phyloP scores from a whole-genome alignment of 331 rosid species.

The Prunus yedoensis region DNA sequence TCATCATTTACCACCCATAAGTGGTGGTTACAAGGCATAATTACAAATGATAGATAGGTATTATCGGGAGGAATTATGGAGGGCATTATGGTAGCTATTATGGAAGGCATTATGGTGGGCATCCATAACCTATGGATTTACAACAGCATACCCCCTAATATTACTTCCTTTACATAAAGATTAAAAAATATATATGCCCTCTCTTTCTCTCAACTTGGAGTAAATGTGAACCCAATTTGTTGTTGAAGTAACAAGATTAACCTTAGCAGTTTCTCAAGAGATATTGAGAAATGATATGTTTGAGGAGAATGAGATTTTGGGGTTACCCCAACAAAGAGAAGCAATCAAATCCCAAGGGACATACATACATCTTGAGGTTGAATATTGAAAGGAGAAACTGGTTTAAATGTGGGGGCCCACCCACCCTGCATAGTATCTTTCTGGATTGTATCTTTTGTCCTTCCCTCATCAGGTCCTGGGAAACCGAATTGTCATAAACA shows the following conservation, averaged over 20 bases:
- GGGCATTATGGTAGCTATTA: too few relatives aligned
- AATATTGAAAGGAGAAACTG: neutral
- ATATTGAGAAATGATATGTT: neutral
- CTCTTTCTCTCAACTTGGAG: too few relatives aligned
- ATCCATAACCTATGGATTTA: too few relatives aligned
- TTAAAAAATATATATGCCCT: too few relatives aligned
- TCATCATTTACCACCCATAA: too few relatives aligned
- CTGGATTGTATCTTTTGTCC: neutral
- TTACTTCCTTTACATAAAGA: too few relatives aligned
- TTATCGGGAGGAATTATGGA: too few relatives aligned
- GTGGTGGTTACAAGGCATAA: too few relatives aligned
- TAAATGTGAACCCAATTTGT: neutral
- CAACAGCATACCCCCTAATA: too few relatives aligned
- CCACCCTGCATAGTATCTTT: neutral
- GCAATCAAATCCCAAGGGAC: neutral
- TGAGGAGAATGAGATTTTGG: neutral
- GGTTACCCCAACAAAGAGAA: neutral
- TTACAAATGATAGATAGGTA: too few relatives aligned
- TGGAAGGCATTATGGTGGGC: too few relatives aligned
- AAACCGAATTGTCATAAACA: neutral
- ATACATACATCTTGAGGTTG: neutral
- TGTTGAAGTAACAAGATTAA: neutral
- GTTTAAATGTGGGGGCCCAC: constrained; percentile 11
- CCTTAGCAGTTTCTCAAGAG: neutral
- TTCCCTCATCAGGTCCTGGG: neutral